Evolutionary conservation across 805 yeast species (phyloP).

Genomic region (Candida vartiovaarae): DNA sequence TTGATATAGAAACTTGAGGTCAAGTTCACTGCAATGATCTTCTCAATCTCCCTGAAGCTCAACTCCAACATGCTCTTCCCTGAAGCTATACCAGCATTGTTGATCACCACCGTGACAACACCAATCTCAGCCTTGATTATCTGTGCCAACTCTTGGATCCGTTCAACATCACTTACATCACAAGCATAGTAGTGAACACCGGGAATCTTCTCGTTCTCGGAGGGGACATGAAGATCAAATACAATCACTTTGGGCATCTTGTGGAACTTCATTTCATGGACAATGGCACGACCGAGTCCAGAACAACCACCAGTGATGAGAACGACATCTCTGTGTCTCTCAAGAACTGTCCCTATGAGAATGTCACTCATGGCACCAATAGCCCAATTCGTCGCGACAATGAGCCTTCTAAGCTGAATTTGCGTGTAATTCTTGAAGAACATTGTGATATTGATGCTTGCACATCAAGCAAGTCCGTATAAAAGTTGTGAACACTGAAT

Average conservation of each 20-base stretch:
- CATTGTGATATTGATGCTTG: neutral
- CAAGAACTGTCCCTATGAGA: conserved; percentile 45
- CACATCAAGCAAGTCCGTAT: too few species aligned
- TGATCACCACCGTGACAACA: conserved; percentile 58
- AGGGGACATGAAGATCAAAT: conserved; percentile 44
- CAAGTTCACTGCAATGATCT: conserved; percentile 59
- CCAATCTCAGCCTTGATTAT: conserved; percentile 46
- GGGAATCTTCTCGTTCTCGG: conserved; percentile 21
- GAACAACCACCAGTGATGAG: conserved; percentile 79
- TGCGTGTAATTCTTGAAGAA: conserved; percentile 4
- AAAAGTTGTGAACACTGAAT: neutral
- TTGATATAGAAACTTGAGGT: conserved; percentile 63
- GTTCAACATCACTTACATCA: conserved; percentile 54
- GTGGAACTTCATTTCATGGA: conserved; percentile 32
- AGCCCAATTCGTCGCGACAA: conserved; percentile 3
- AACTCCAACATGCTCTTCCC: conserved; percentile 53
- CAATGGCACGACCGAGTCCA: conserved; percentile 73
- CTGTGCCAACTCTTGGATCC: conserved; percentile 35
- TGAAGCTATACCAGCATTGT: conserved; percentile 76
- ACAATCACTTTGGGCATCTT: conserved; percentile 50
- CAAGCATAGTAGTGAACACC: conserved; percentile 54
- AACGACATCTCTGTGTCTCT: conserved; percentile 51
- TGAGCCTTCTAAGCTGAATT: conserved; percentile 18
- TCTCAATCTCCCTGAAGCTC: conserved; percentile 51
- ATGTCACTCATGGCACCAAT: conserved; percentile 25